phyloP scores from a whole-genome alignment of 1,284 basidiomycete species.

The Ustilago shanxiensis region DNA sequence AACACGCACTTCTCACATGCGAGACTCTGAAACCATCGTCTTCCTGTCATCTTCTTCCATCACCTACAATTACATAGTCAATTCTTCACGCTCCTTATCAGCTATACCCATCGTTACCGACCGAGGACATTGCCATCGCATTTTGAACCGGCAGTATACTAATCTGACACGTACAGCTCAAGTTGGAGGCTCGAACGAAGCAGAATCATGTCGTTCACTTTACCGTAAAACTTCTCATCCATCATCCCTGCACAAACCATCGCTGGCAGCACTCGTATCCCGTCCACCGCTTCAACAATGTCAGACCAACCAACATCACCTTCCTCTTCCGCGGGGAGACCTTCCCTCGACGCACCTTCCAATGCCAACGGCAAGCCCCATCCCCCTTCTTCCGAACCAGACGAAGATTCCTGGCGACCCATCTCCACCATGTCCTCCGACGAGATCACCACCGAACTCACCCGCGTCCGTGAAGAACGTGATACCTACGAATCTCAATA shows the following conservation, averaged over 20 bases:
- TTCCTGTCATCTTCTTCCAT: too few relatives aligned
- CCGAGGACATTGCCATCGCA: too few relatives aligned
- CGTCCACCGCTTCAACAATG: background rate
- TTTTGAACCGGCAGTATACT: too few relatives aligned
- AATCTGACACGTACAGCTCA: too few relatives aligned
- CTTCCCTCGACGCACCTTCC: conserved; percentile 14
- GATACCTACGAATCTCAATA: conserved; percentile 87
- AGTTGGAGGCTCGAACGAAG: too few relatives aligned
- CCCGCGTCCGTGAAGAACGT: conserved; percentile 77
- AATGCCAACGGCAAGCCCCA: background rate
- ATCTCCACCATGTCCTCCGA: conserved; percentile 21
- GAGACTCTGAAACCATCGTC: too few relatives aligned
- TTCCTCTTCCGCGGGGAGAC: background rate
- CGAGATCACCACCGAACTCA: conserved; percentile 39
- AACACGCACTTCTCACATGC: background rate
- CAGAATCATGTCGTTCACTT: too few relatives aligned
- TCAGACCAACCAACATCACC: background rate
- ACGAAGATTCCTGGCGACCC: conserved; percentile 9
- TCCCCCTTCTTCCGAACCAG: background rate
- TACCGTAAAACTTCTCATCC: too few relatives aligned
- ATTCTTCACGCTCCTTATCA: too few relatives aligned
- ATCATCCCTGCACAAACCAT: background rate
- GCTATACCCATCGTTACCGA: too few relatives aligned
- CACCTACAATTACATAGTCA: too few relatives aligned
- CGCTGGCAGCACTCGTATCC: background rate